Evolutionary conservation across 495 filamentous ascomycete genomes (phyloP), one percentile per base, ranked within the genome.

Genomic region (Neurospora sp.): DNA sequence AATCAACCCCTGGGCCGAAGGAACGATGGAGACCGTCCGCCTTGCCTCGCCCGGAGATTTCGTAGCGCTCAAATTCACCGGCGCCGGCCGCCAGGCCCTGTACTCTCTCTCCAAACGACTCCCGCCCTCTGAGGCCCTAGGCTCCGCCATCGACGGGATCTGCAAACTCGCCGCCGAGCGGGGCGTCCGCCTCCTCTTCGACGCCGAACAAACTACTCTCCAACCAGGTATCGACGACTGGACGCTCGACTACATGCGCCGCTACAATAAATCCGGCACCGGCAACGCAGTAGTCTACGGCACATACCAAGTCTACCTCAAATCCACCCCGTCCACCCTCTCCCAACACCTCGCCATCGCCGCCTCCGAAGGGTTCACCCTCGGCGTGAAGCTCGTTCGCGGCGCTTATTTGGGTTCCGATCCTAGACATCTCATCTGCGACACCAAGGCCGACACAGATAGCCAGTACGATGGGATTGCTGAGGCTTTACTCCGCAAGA

Each of bases 321-420:
- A 92, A 78, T 87, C 89, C 2, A 90, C 90, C 0, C 90, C 93
- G 0, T 77, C 79, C 10, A 88, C 87, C 2, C 84, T 98, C 0
- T 87, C 88, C 14, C 78, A 79, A 5, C 93, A 97, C 78, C 86
- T 97, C 5, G 86, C 86, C 14, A 81, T 80, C 16, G 92, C 95
- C 1, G 79, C 85, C 35, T 79, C 85, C 71, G 90, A 94, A 44
- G 89, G 88, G 3, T 97, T 92, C 78, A 92, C 90, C 0, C 84
- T 97, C 0, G 95, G 96, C 31, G 89, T 96, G 38, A 99, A 99
- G 84, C 87, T 99, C 2, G 95, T 99, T 10, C 88, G 95, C 40
- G 95, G 95, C 44, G 95, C 95, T 10, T 99, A 99, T 80, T 83
- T 99, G 40, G 89, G 89, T 70, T 88, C 87, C 9, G 95, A 98